Conservation (phyloP, 768 basidiomycete genomes). For the Harrya chromipes region DNA sequence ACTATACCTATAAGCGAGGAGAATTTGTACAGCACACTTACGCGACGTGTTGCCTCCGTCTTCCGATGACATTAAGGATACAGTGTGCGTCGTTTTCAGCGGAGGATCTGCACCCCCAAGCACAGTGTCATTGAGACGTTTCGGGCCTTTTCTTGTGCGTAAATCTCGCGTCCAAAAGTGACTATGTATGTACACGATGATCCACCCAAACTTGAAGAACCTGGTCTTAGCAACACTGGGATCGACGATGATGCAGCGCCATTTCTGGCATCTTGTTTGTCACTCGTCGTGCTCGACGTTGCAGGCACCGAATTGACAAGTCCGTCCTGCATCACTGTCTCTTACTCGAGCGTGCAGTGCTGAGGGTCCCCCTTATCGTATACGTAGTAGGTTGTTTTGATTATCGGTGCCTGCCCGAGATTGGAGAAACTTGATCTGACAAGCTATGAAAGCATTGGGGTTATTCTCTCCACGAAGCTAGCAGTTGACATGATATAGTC, state of each 20-base stretch:
- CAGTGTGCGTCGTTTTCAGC: too few relatives aligned
- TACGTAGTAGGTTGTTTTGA: conserved; percentile 53
- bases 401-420: conserved; percentile 55
- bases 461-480: too few relatives aligned
- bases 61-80: too few relatives aligned
- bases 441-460: conserved; percentile 33
- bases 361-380: too few relatives aligned
- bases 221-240: conserved; percentile 57
- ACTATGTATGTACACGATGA: conserved; percentile 4
- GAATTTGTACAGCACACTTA: too few relatives aligned
- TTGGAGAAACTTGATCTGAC: conserved; percentile 60
- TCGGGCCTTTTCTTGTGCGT: too few relatives aligned
- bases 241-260: conserved; percentile 55
- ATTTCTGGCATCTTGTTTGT: conserved; percentile 51
- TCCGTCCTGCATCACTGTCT: conserved; percentile 27
- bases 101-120: too few relatives aligned
- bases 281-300: conserved; percentile 47
- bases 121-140: too few relatives aligned
- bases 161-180: too few relatives aligned
- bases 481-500: too few relatives aligned
- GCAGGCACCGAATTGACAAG: conserved; percentile 60
- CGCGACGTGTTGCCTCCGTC: too few relatives aligned
- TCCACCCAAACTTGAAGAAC: conserved; percentile 41
- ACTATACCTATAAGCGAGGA: too few relatives aligned
- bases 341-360: neutral